Base-by-base conservation (phyloP, 768 basidiomycete genomes). In the Tricholoma sp. region DNA sequence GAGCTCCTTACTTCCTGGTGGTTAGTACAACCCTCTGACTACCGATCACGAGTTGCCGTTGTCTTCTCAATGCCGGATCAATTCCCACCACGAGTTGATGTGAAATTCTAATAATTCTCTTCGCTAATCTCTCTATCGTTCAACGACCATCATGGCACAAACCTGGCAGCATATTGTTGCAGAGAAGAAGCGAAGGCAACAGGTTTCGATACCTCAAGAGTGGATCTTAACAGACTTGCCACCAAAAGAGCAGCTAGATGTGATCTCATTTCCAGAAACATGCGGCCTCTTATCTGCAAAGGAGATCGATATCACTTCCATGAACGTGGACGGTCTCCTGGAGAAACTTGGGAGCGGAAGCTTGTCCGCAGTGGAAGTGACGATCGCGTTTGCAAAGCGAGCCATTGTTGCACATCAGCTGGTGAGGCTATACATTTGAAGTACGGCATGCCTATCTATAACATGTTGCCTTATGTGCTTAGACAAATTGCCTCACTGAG, bases 401-500 rank as follows among this genome's bases (percentile, higher is more conserved):
- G 91, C 91, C 0, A 79, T 89, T 44, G 68, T 94, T 44, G 90
- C 90, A 3, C 90, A 94, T 47, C 89, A 91, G 61, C 66, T 91
- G 13, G 88, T 89, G 53, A 64, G 80, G 66, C 24, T 24, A 24
- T 24, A 24, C 11, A 11, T n/a, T 28, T 32, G 29, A 55, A 20
- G n/a, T 32, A 9, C 28, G 7, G 9, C 11, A 15, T 9, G 1
- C 20, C 41, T 18, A 42, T 18, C 17, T 42, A 42, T 18, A 3
- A 49, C 9, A 0, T 17, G 24, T 10, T 31, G 13, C 24, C 18
- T 29, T 12, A 9, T 9, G 32, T 7, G 12, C 24, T 47, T 62
- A 90, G 88, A 83, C 83, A 5, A 91, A 91, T 61, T 92, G 91
- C 65, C 65, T 93, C 36, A 92, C 90, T 0, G 90, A 92, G 67